Percentiles rank a stretch among this genome's conserved stretches.
Conservation (phyloP, 805 yeast species). For the Candida gorgasii region DNA sequence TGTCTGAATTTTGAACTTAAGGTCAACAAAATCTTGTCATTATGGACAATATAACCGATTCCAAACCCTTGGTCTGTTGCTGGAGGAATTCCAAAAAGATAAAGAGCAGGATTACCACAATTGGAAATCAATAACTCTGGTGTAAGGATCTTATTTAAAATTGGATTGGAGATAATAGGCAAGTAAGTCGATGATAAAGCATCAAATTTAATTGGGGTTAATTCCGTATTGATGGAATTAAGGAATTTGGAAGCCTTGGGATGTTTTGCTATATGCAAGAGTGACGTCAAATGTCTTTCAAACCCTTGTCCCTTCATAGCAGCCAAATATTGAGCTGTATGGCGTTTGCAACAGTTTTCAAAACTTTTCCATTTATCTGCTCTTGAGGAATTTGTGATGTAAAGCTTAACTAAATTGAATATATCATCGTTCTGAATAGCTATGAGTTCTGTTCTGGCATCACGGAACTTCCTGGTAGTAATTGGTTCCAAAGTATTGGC, state of each 20-base stretch:
- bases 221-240: slow-evolving; percentile 41
- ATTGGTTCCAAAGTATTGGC: slow-evolving; percentile 55
- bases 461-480: slow-evolving; percentile 66
- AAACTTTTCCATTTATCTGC: slow-evolving; percentile 52
- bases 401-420: slow-evolving; percentile 56
- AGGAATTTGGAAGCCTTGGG: slow-evolving; percentile 38
- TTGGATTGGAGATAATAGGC: slow-evolving; percentile 36
- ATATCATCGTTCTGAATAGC: slow-evolving; percentile 60
- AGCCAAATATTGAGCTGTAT: slow-evolving; percentile 46
- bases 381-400: slow-evolving; percentile 55
- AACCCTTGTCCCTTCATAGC: slow-evolving; percentile 68
- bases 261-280: slow-evolving; percentile 55
- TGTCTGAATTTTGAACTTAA: slow-evolving; percentile 88
- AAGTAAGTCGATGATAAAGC: slow-evolving; percentile 15
- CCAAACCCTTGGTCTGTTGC: slow-evolving; percentile 90
- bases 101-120: slow-evolving; percentile 89
- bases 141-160: slow-evolving; percentile 32
- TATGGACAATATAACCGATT: slow-evolving; percentile 86
- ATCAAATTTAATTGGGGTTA: slow-evolving; percentile 31
- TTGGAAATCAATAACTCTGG: slow-evolving; percentile 63
- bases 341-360: slow-evolving; percentile 51
- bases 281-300: slow-evolving; percentile 69
- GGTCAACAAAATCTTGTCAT: slow-evolving; percentile 74
- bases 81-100: slow-evolving; percentile 90
- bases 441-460: slow-evolving; percentile 69